Evolutionary conservation across 345 rosid genomes (phyloP), one percentile per base, ranked within the genome.

Genomic region (Pelargonium nanum): DNA sequence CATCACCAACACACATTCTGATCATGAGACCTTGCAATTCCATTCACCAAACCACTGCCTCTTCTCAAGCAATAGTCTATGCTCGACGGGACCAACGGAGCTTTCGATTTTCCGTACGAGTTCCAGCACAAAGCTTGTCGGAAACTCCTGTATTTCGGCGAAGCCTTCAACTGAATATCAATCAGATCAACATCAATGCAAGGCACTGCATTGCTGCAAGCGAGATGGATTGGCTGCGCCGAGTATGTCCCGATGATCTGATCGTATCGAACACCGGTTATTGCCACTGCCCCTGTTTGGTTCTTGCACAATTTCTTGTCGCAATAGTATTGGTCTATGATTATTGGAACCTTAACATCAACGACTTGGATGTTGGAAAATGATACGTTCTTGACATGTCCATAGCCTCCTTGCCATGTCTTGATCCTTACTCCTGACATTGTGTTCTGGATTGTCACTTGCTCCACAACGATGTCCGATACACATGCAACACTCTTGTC

Each of bases 341-440:
- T 76, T 57, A 91, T 72, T 0, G 96, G 98, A 50, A 79, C 77
- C 65, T 86, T 77, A 13, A 91, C 96, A 23, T 86, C 74, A 1
- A 69, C 59, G 24, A 91, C 91, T 70, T 86, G 81, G 53, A 91
- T 86, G 62, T 70, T 75, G 23, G 96, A 77, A 70, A 91, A 91
- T 9, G 94, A 62, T 24, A 91, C 77, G 59, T 91, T 91, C 74
- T 83, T 88, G 15, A 91, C 96, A 0, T 75, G 71, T 53, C 96
- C 96, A 32, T 77, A 20, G 5, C 96, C 96, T 12, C 98, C 96
- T 90, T 86, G 98, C 96, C 98, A 91, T 48, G 96, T 86, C 80
- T 91, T 88, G 58, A 91, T 86, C 70, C 98, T 77, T 51, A 82
- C 94, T 62, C 95, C 96, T 20, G 85, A 62, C 1, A 80, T 75